Conservation (phyloP, 371 early-diverging fungal genomes). For the Aphelidium insulamus region DNA sequence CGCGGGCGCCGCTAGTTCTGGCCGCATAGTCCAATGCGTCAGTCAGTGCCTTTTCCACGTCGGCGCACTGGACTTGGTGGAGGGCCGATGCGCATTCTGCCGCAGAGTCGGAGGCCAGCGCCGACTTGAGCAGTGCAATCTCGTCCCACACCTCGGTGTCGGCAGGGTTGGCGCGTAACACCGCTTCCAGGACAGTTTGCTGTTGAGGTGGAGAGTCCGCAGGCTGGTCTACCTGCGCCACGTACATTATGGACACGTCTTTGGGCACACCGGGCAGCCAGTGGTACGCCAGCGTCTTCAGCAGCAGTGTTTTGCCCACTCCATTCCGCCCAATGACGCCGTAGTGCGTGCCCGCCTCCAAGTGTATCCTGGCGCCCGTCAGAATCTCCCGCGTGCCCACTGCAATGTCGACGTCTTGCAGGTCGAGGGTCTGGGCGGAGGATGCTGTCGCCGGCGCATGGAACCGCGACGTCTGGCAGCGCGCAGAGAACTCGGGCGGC, state of each 20-base stretch:
- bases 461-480: slow-evolving; percentile 64
- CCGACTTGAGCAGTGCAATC: too few species aligned
- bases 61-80: too few species aligned
- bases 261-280: slow-evolving; percentile 53
- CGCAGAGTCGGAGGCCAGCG: too few species aligned
- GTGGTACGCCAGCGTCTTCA: slow-evolving; percentile 42
- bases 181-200: slow-evolving; percentile 31
- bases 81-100: too few species aligned
- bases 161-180: slow-evolving; percentile 37
- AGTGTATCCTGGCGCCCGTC: slow-evolving; percentile 31
- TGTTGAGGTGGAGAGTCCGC: slow-evolving; percentile 14
- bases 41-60: too few species aligned
- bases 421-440: slow-evolving; percentile 33
- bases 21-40: too few species aligned
- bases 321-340: slow-evolving; percentile 75
- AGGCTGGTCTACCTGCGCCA: slow-evolving; percentile 40
- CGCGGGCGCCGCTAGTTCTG: too few species aligned
- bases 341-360: slow-evolving; percentile 36
- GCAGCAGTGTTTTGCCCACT: slow-evolving; percentile 67
- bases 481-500: slow-evolving; percentile 41
- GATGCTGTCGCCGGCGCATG: slow-evolving; percentile 57
- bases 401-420: slow-evolving; percentile 44
- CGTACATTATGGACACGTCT: slow-evolving; percentile 47
- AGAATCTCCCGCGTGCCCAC: slow-evolving; percentile 33
- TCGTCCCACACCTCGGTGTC: too few species aligned